Percentiles rank a stretch among this genome's conserved stretches.
Conservation (phyloP, 441 rosid genomes). For the Sinapis alba region DNA sequence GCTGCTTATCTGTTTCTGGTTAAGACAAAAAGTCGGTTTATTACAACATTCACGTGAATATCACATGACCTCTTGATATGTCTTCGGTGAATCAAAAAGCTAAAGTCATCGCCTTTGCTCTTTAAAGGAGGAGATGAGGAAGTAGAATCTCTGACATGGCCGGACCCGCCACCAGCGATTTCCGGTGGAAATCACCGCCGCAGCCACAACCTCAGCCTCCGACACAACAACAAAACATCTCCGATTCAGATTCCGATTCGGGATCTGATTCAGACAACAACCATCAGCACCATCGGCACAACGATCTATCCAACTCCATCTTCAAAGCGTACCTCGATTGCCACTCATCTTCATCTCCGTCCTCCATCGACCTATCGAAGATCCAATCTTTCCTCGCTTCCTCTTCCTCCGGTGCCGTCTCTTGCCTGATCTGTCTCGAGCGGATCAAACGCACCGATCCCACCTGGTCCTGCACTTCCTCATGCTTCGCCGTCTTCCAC, state of each 20-base stretch:
- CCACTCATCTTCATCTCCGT: constrained; percentile 49
- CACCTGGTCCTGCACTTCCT: constrained; percentile 83
- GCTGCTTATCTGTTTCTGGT: not conserved
- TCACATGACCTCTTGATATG: constrained; percentile 10
- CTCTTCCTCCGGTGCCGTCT: constrained; percentile 83
- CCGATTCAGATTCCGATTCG: constrained; percentile 57
- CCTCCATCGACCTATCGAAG: constrained; percentile 65
- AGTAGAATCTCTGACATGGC: constrained; percentile 27
- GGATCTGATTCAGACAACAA: constrained; percentile 44
- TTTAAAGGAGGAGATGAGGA: constrained; percentile 3
- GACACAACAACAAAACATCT: constrained; percentile 33
- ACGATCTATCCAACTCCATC: constrained; percentile 70
- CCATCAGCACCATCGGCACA: constrained; percentile 38
- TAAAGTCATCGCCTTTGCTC: not conserved
- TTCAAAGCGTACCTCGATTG: constrained; percentile 82
- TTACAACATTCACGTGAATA: not conserved
- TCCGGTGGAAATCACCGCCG: constrained; percentile 38
- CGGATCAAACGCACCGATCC: constrained; percentile 81
- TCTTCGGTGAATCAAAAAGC: not conserved
- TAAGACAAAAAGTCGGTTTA: constrained; percentile 13
- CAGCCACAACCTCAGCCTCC: constrained; percentile 25
- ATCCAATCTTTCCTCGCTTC: constrained; percentile 86
- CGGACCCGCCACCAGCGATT: constrained; percentile 39
- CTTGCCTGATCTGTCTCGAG: constrained; percentile 96
- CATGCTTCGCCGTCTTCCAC: constrained; percentile 83